phyloP scores from a whole-genome alignment of 2,329 filamentous ascomycete species.

The Trichoderma lentiforme region DNA sequence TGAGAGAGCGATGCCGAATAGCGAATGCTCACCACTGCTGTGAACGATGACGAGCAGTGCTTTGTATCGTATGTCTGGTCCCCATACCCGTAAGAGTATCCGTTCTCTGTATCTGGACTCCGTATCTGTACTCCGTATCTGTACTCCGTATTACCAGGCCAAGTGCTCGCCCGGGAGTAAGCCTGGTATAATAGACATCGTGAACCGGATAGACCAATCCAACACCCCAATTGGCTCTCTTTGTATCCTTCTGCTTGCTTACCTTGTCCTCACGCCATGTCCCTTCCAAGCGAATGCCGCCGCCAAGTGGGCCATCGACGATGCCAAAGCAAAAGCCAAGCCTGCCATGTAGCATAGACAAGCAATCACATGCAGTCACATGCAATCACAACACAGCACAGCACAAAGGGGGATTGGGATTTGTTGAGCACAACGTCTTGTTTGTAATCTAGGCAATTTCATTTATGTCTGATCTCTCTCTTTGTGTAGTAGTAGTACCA shows the following conservation, averaged over 20 bases:
- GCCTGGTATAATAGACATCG: not conserved
- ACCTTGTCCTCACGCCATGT: conserved; percentile 2
- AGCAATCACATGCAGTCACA: conserved; percentile 7
- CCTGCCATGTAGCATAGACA: conserved; percentile 8
- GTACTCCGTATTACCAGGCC: not conserved
- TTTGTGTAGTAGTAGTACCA: conserved; percentile 7
- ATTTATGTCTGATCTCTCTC: conserved; percentile 16
- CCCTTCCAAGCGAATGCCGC: not conserved
- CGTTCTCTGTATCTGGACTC: not conserved
- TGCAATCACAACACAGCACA: not conserved
- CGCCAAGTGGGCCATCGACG: not conserved
- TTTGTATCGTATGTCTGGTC: not conserved
- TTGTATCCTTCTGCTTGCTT: not conserved
- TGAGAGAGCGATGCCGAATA: not conserved
- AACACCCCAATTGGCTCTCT: not conserved
- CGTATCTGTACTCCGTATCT: not conserved
- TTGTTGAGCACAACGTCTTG: not conserved
- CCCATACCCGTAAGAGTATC: not conserved
- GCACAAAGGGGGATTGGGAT: not conserved
- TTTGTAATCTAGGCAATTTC: conserved; percentile 16
- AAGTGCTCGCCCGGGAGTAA: not conserved
- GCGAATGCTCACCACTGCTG: not conserved
- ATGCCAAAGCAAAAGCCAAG: not conserved
- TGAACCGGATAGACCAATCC: not conserved
- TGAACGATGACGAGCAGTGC: not conserved